phyloP scores from a whole-genome alignment of 73 alveolate genomes.

The Stentor coeruleus region DNA sequence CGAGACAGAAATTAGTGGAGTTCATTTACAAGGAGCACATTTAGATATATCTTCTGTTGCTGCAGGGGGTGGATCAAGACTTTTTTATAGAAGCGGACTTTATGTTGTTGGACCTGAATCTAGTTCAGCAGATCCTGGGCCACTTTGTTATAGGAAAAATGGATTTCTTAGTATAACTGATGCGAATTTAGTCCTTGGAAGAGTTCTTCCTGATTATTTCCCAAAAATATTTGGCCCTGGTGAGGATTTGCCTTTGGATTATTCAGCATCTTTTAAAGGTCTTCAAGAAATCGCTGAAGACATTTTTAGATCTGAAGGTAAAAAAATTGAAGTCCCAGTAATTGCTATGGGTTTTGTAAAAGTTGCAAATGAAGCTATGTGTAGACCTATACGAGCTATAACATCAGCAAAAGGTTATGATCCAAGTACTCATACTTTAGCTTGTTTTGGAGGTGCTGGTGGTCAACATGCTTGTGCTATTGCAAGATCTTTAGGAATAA shows the following conservation, averaged over 20 bases:
- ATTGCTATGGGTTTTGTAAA: conserved; percentile 73
- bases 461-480: conserved; percentile 87
- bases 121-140: conserved; percentile 92
- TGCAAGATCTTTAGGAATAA: conserved; percentile 72
- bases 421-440: conserved; percentile 64
- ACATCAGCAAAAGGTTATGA: conserved; percentile 78
- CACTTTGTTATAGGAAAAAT: conserved; percentile 78
- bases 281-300: conserved; percentile 44
- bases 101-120: conserved; percentile 89
- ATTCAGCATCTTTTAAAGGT: conserved; percentile 34
- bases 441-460: conserved; percentile 92
- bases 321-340: conserved; percentile 30
- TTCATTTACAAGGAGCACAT: conserved; percentile 73
- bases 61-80: conserved; percentile 93
- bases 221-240: conserved; percentile 79
- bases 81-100: conserved; percentile 66
- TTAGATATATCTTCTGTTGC: conserved; percentile 88
- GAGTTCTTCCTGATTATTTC: conserved; percentile 70
- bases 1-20: conserved; percentile 76
- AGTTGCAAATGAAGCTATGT: conserved; percentile 90
- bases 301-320: conserved; percentile 8
- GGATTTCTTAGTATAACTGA: conserved; percentile 80
- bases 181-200: conserved; percentile 74
- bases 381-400: conserved; percentile 78
- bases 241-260: conserved; percentile 62